Conservation (phyloP, 805 yeast species). For the Candida tammaniensis region DNA sequence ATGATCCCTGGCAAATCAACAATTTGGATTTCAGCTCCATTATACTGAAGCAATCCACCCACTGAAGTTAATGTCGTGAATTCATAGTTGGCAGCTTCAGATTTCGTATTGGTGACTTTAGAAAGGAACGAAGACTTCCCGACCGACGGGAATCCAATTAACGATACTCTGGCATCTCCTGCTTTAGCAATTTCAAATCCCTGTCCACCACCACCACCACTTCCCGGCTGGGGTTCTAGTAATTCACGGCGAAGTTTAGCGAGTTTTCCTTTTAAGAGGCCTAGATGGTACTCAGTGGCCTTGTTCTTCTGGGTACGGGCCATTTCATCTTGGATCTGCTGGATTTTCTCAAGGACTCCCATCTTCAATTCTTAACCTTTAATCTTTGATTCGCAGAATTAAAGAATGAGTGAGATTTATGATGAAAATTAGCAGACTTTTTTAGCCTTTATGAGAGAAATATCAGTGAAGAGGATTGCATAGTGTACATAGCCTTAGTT, state of each 20-base stretch:
- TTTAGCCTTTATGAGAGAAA: too few relatives aligned
- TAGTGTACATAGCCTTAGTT: too few relatives aligned
- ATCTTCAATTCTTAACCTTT: constrained; percentile 15
- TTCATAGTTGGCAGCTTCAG: constrained; percentile 92
- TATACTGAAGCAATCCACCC: constrained; percentile 91
- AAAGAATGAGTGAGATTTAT: too few relatives aligned
- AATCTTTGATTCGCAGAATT: too few relatives aligned
- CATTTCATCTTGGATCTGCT: constrained; percentile 88
- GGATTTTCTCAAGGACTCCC: constrained; percentile 63
- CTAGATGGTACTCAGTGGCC: constrained; percentile 96
- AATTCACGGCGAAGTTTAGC: constrained; percentile 91
- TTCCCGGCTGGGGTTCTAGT: constrained; percentile 83
- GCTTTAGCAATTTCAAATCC: constrained; percentile 94
- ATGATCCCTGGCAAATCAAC: constrained; percentile 98
- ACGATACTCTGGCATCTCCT: constrained; percentile 93
- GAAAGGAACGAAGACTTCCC: constrained; percentile 91
- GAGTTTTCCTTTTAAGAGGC: constrained; percentile 88
- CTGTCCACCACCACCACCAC: constrained; percentile 71
- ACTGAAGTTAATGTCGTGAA: constrained; percentile 96
- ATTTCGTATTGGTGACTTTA: constrained; percentile 87
- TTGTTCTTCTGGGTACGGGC: constrained; percentile 95
- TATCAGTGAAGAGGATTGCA: too few relatives aligned
- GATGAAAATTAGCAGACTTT: too few relatives aligned
- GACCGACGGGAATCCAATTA: constrained; percentile 96
- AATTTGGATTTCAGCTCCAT: constrained; percentile 95